Conservation (phyloP, 1,139 yeast species). For the Hyphopichia buzzinii region DNA sequence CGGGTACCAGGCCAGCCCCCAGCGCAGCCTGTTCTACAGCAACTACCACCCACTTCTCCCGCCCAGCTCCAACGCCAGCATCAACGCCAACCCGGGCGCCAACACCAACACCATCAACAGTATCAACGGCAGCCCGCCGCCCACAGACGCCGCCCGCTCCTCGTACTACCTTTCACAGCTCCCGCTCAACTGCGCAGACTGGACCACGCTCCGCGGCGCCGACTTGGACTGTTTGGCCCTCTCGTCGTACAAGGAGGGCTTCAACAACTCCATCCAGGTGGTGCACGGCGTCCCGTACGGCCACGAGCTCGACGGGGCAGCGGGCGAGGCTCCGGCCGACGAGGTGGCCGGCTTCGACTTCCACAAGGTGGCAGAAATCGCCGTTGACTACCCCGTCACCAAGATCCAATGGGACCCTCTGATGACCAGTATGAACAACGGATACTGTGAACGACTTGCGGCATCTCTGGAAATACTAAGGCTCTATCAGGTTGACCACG, state of each 20-base stretch:
- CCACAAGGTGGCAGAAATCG: slow-evolving; percentile 48
- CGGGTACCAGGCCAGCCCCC: slow-evolving; percentile 7
- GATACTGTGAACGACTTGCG: slow-evolving; percentile 48
- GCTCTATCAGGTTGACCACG: slow-evolving; percentile 53
- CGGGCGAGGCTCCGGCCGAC: slow-evolving; percentile 1
- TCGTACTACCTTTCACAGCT: slow-evolving; percentile 59
- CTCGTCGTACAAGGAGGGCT: slow-evolving; percentile 70
- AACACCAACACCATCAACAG: background rate
- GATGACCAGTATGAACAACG: slow-evolving; percentile 18
- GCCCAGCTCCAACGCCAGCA: slow-evolving; percentile 5
- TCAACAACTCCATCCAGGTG: slow-evolving; percentile 53
- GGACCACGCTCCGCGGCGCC: slow-evolving; percentile 46
- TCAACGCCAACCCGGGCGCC: background rate
- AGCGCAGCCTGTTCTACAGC: slow-evolving; percentile 9
- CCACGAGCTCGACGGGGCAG: slow-evolving; percentile 14
- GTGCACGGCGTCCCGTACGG: slow-evolving; percentile 41
- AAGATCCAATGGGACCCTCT: slow-evolving; percentile 72
- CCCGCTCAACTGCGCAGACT: slow-evolving; percentile 68
- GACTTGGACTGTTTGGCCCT: slow-evolving; percentile 57
- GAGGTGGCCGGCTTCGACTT: slow-evolving; percentile 45
- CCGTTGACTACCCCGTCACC: slow-evolving; percentile 65
- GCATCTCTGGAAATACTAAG: slow-evolving; percentile 73
- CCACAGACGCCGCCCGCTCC: slow-evolving; percentile 20
- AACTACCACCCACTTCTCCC: slow-evolving; percentile 12
- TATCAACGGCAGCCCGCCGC: slow-evolving; percentile 10